These are phyloP conservation scores for Vicia faba DNA, from an alignment of 306 rosid genomes.

Conservation along the genomic window DNA sequence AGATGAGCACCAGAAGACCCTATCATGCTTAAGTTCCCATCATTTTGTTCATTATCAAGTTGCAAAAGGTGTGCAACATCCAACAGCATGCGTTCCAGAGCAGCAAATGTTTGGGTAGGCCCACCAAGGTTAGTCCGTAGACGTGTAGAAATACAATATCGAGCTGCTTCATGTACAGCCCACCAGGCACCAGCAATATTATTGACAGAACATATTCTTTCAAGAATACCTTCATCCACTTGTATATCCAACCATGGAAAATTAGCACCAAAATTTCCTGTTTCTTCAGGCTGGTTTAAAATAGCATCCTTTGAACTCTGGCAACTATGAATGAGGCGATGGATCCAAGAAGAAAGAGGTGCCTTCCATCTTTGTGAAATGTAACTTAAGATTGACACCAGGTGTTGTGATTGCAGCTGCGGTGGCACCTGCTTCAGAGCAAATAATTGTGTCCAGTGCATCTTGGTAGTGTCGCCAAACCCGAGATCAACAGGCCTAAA, in stretches of 20 bases:
- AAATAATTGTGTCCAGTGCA: slow-evolving; percentile 93
- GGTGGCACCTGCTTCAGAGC: slow-evolving; percentile 82
- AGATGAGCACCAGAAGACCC: slow-evolving; percentile 95
- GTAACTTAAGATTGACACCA: slow-evolving; percentile 86
- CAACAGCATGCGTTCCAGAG: slow-evolving; percentile 93
- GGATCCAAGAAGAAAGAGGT: slow-evolving; percentile 95
- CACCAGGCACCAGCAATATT: slow-evolving; percentile 94
- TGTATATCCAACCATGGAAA: slow-evolving; percentile 69
- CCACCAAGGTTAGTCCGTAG: slow-evolving; percentile 97
- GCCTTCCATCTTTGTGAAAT: slow-evolving; percentile 95
- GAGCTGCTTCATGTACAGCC: slow-evolving; percentile 93
- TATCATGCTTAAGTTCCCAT: slow-evolving; percentile 88
- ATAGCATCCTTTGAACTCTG: slow-evolving; percentile 63
- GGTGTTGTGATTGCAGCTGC: slow-evolving; percentile 84
- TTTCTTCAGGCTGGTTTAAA: slow-evolving; percentile 69
- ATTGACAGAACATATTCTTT: slow-evolving; percentile 71
- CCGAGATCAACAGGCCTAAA: slow-evolving; percentile 52
- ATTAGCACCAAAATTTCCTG: slow-evolving; percentile 52
- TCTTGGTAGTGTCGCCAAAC: slow-evolving; percentile 54
- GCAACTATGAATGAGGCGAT: slow-evolving; percentile 80
- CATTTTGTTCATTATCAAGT: slow-evolving; percentile 85
- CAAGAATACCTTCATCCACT: slow-evolving; percentile 78
- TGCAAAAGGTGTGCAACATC: slow-evolving; percentile 82
- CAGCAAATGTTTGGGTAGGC: slow-evolving; percentile 96
- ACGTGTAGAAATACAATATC: slow-evolving; percentile 82